Evolutionary conservation across 2,329 filamentous ascomycete genomes (phyloP).

Genomic region (Fusarium secorum): DNA sequence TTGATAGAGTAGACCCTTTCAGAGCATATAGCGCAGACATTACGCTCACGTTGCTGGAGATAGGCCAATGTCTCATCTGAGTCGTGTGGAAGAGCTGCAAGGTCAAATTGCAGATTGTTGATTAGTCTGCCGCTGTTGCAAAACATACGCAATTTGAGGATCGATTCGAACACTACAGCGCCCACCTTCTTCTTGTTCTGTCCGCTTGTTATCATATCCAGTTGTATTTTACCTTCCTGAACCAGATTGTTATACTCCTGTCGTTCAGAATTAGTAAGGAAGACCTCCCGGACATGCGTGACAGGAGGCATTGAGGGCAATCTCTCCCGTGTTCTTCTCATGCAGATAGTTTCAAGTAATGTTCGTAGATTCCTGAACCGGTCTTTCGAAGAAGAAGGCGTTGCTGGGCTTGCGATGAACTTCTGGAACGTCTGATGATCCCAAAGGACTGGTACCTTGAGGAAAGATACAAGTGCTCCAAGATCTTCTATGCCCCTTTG

Average conservation of each 20-base stretch:
- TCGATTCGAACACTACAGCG: background rate
- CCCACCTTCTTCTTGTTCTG: background rate
- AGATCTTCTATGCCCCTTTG: background rate
- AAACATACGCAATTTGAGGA: background rate
- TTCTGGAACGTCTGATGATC: background rate
- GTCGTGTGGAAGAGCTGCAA: background rate
- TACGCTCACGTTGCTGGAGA: background rate
- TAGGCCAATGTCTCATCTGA: background rate
- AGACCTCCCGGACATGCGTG: accelerated
- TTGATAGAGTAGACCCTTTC: background rate
- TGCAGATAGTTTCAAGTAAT: background rate
- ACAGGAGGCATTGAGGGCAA: accelerated
- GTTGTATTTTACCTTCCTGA: background rate
- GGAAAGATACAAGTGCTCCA: background rate
- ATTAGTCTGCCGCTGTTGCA: background rate
- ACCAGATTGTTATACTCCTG: background rate
- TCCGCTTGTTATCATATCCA: background rate
- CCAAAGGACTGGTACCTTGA: background rate
- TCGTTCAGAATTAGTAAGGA: background rate
- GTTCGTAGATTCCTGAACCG: background rate
- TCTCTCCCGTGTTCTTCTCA: background rate
- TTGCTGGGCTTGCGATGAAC: background rate
- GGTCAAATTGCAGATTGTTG: background rate
- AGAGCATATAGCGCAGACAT: background rate
- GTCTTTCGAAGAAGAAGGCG: accelerated